Evolutionary conservation across 192 early-diverging fungal genomes (phyloP).

Genomic region (Entomortierella parvispora): DNA sequence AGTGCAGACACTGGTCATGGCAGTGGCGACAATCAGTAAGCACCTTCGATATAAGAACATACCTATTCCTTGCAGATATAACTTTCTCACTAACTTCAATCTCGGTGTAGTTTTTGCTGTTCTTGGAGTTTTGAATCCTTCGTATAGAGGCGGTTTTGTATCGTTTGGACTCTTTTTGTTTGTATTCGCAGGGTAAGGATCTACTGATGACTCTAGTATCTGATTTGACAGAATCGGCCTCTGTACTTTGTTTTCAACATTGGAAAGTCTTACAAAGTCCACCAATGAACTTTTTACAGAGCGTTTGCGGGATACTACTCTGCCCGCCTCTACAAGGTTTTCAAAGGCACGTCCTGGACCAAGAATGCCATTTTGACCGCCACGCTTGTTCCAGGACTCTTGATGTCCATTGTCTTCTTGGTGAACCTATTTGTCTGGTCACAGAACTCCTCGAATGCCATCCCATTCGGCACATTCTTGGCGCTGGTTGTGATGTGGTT

Average conservation of each 20-base stretch:
- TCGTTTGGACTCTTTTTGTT: conserved; percentile 65
- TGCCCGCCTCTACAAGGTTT: conserved; percentile 75
- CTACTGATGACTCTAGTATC: background rate
- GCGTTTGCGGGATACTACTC: conserved; percentile 73
- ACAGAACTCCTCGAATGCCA: conserved; percentile 86
- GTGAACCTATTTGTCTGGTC: conserved; percentile 92
- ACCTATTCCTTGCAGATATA: background rate
- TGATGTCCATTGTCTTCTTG: conserved; percentile 73
- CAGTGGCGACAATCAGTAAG: conserved; percentile 58
- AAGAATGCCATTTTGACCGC: conserved; percentile 75
- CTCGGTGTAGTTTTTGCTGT: conserved; percentile 62
- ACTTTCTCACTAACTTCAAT: background rate
- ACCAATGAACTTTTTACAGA: too few species aligned
- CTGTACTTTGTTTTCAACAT: background rate
- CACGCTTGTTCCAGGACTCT: conserved; percentile 61
- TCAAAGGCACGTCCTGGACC: conserved; percentile 75
- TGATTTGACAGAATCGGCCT: background rate
- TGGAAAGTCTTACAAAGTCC: background rate
- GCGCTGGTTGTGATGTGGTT: conserved; percentile 85
- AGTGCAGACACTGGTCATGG: conserved; percentile 72
- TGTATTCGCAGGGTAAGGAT: conserved; percentile 58
- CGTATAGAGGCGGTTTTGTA: conserved; percentile 72
- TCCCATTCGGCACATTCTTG: conserved; percentile 90
- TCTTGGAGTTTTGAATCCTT: conserved; percentile 70
- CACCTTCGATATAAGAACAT: too few species aligned